Evolutionary conservation across 768 basidiomycete genomes (phyloP).

Genomic region (Cyathus striatus): DNA sequence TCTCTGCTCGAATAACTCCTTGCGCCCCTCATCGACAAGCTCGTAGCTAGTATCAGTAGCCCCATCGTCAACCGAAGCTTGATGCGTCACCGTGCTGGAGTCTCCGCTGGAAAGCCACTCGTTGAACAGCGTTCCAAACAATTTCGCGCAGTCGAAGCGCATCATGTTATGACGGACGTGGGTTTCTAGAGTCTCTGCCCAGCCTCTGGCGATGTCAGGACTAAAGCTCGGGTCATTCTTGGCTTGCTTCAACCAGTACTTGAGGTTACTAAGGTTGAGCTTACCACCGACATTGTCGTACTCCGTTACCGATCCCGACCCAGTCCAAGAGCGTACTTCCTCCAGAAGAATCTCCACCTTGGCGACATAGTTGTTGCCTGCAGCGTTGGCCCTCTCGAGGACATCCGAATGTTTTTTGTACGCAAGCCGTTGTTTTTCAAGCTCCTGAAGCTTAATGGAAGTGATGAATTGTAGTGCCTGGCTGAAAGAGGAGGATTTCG

Average conservation of each 20-base stretch:
- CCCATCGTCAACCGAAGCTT: slow-evolving; percentile 7
- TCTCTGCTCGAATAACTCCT: slow-evolving; percentile 37
- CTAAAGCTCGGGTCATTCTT: slow-evolving; percentile 35
- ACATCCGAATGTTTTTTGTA: slow-evolving; percentile 28
- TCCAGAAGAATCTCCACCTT: slow-evolving; percentile 29
- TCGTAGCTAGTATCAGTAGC: slow-evolving; percentile 5
- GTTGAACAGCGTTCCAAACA: slow-evolving; percentile 37
- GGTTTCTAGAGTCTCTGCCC: slow-evolving; percentile 31
- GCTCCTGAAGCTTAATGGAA: slow-evolving; percentile 34
- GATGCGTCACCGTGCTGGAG: slow-evolving; percentile 22
- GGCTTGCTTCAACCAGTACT: slow-evolving; percentile 33
- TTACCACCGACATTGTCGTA: slow-evolving; percentile 13
- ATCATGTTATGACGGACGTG: slow-evolving; percentile 30
- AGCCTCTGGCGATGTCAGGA: slow-evolving; percentile 24
- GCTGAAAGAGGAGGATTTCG: slow-evolving; percentile 21
- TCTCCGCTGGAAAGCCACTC: slow-evolving; percentile 41
- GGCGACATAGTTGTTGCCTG: slow-evolving; percentile 12
- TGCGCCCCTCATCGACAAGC: slow-evolving; percentile 28
- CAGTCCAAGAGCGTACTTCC: slow-evolving; percentile 28
- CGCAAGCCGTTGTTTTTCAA: slow-evolving; percentile 31
- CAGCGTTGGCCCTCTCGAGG: slow-evolving; percentile 18
- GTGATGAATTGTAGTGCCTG: slow-evolving; percentile 40
- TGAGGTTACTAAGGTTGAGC: slow-evolving; percentile 19
- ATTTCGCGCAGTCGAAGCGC: slow-evolving; percentile 33
- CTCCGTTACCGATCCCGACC: slow-evolving; percentile 19